Base-by-base conservation (phyloP, 2,329 filamentous ascomycete genomes). In the Emmonsiellopsis sp. region DNA sequence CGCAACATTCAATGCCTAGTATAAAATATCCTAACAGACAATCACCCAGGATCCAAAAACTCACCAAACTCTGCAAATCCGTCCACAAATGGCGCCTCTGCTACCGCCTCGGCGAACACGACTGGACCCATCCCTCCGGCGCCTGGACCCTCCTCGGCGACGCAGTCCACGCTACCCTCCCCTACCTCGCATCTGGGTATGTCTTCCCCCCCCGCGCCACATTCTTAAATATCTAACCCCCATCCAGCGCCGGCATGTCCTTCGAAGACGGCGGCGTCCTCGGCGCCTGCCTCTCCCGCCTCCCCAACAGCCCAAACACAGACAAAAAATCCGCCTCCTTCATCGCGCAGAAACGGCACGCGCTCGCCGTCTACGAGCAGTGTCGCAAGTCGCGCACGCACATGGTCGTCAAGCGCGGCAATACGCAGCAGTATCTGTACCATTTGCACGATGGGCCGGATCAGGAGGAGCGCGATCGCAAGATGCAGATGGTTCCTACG, bases 121-220 rank as follows among this genome's bases (percentile, higher is more conserved):
- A 71, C 1, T 85, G 83, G 82, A 78, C 73, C 0, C 76, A 84
- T 57, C 66, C 74, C 0, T 77, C 73, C 0, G 80, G 75, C 0
- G 69, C 77, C 0, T 82, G 83, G 59, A 77, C 79, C 0, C 74
- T 85, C 61, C 70, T 85, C 0, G 83, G 83, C 0, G 83, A 86
- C 59, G 79, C 82, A 0, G 80, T 81, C 2, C 82, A 86, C 56
- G 81, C 83, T 0, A 85, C 81, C 0, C 69, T 86, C 0, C 83
- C 83, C 0, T 86, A 86, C 61, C 69, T 64, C 57, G 79, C 80
- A 2, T 74, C 69, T 6, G 75, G 66, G 65, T 67, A 60, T 13
- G 53, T 54, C 14, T 47, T 37, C n/a, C n/a, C 9, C 2, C 7
- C 5, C 43, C 27, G n/a, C 43, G 6, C 32, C 10, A 33, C 13